Conservation (phyloP, 345 rosid genomes). For the Eucalyptus marginata region DNA sequence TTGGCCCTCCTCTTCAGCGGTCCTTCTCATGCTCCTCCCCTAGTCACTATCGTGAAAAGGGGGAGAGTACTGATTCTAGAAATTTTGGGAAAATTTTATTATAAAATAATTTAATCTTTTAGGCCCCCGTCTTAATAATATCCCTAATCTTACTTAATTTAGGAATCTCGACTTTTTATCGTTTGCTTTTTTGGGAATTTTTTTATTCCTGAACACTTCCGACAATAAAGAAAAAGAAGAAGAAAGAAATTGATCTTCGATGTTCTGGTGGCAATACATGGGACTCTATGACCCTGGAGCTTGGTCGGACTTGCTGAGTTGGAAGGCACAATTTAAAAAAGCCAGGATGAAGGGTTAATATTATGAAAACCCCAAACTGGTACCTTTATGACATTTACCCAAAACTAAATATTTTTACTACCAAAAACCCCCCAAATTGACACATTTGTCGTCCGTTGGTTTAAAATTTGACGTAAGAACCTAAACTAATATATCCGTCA, state of each 20-base stretch:
- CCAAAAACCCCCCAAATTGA: fast-evolving
- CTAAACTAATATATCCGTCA: too few species aligned
- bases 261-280: fast-evolving
- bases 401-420: too few species aligned
- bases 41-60: not conserved
- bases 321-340: too few species aligned
- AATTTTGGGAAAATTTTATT: not conserved
- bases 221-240: too few species aligned
- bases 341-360: too few species aligned
- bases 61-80: not conserved
- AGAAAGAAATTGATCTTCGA: too few species aligned
- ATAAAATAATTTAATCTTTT: not conserved
- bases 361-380: fast-evolving
- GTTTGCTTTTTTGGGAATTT: not conserved
- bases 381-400: fast-evolving
- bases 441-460: fast-evolving
- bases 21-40: not conserved
- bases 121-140: not conserved
- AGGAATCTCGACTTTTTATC: not conserved
- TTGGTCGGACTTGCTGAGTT: too few species aligned
- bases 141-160: not conserved
- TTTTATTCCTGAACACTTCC: not conserved
- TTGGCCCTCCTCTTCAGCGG: not conserved
- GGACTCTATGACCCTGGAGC: too few species aligned
- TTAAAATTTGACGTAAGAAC: too few species aligned